These are phyloP conservation scores for Sarocladium kiliense DNA, from an alignment of 2,329 filamentous ascomycete species.

Conservation along the genomic window DNA sequence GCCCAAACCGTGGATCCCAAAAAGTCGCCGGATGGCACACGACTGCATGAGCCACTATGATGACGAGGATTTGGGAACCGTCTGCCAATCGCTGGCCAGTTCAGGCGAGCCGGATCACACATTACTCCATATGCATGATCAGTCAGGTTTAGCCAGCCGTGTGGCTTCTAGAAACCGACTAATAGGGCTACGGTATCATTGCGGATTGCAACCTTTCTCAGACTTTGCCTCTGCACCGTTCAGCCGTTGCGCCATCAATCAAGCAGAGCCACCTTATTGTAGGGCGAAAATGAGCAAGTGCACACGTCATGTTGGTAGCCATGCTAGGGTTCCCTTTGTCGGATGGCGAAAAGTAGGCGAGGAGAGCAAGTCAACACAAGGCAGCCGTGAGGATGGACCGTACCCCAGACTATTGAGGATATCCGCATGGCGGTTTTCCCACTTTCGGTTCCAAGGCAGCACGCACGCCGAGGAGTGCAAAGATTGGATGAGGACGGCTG, in stretches of 20 bases:
- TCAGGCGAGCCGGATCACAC: background rate
- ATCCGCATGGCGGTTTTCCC: too few species aligned
- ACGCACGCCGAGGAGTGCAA: background rate
- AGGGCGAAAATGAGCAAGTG: too few species aligned
- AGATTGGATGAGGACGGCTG: conserved; percentile 1
- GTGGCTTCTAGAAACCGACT: background rate
- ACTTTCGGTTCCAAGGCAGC: conserved; percentile 1
- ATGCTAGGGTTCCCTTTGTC: too few species aligned
- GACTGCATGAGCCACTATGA: background rate
- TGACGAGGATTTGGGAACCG: background rate
- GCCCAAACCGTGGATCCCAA: background rate
- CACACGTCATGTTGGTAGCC: too few species aligned
- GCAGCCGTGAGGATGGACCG: background rate
- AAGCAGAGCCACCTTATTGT: too few species aligned
- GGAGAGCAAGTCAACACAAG: background rate
- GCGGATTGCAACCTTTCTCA: too few species aligned
- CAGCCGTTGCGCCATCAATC: too few species aligned
- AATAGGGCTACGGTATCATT: too few species aligned
- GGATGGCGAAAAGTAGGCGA: too few species aligned
- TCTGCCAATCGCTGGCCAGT: background rate
- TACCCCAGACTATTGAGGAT: background rate
- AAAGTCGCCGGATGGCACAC: background rate
- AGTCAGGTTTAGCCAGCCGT: background rate
- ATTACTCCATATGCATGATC: background rate
- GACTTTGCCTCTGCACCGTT: too few species aligned